phyloP scores from a whole-genome alignment of 108 stramenopile species.

The Thalassiosira profunda region DNA sequence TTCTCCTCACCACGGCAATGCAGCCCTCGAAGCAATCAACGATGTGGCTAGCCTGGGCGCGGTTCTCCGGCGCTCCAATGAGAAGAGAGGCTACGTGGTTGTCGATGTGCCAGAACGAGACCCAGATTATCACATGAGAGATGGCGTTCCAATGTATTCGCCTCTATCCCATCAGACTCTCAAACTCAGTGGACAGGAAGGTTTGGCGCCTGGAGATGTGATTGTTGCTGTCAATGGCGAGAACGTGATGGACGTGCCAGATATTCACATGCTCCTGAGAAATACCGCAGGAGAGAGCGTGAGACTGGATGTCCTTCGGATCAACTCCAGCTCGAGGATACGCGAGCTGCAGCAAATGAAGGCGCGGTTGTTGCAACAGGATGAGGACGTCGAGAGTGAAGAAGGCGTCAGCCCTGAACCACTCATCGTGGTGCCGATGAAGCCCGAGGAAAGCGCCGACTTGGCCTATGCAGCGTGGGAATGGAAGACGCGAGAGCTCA shows the following conservation, averaged over 20 bases:
- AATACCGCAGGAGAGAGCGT: slow-evolving; percentile 59
- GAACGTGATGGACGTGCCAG: slow-evolving; percentile 66
- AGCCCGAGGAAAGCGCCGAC: slow-evolving; percentile 33
- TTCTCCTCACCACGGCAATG: slow-evolving; percentile 47
- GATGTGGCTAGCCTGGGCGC: slow-evolving; percentile 73
- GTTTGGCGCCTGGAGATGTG: slow-evolving; percentile 71
- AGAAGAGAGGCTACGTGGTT: slow-evolving; percentile 73
- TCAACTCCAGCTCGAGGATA: slow-evolving; percentile 30
- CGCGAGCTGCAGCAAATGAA: background rate
- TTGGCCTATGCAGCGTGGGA: slow-evolving; percentile 75
- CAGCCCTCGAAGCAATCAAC: slow-evolving; percentile 20
- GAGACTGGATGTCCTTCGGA: slow-evolving; percentile 65
- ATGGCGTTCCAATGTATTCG: slow-evolving; percentile 61
- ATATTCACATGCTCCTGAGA: slow-evolving; percentile 68
- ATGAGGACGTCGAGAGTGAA: background rate
- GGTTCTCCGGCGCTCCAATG: slow-evolving; percentile 47
- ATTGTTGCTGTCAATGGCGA: slow-evolving; percentile 80
- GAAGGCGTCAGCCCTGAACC: slow-evolving; percentile 32
- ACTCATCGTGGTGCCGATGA: slow-evolving; percentile 61
- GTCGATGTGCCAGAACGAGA: slow-evolving; percentile 58
- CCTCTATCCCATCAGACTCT: slow-evolving; percentile 60
- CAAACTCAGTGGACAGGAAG: slow-evolving; percentile 60
- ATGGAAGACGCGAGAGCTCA: slow-evolving; percentile 63
- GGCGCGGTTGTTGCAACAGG: slow-evolving; percentile 15
- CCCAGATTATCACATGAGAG: slow-evolving; percentile 68